Conservation (phyloP, 495 filamentous ascomycete species). For the Annulohypoxylon maeteangense region DNA sequence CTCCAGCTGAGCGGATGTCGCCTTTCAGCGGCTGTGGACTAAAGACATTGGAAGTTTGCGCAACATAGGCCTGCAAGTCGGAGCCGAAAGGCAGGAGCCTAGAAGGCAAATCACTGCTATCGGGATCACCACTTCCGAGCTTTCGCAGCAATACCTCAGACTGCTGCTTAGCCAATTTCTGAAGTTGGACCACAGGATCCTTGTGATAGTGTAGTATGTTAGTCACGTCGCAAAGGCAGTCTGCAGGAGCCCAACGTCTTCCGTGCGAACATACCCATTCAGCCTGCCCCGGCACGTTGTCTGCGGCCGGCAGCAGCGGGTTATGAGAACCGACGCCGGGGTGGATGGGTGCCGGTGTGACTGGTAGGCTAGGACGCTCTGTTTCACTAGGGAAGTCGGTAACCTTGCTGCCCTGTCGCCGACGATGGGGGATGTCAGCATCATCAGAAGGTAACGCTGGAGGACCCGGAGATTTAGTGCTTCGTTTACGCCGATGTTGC, state of each 20-base stretch:
- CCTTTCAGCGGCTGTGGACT: slow-evolving; percentile 57
- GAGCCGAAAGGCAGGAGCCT: slow-evolving; percentile 61
- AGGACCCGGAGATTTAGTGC: slow-evolving; percentile 46
- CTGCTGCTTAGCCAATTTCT: slow-evolving; percentile 73
- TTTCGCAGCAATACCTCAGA: slow-evolving; percentile 64
- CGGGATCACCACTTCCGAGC: slow-evolving; percentile 46
- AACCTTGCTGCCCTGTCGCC: slow-evolving; percentile 68
- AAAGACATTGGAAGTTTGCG: slow-evolving; percentile 50
- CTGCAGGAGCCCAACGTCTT: slow-evolving; percentile 58
- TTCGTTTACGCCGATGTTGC: slow-evolving; percentile 68
- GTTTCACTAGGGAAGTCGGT: slow-evolving; percentile 88
- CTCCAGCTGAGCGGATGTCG: slow-evolving; percentile 43
- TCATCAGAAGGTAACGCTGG: slow-evolving; percentile 28
- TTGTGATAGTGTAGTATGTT: slow-evolving; percentile 62
- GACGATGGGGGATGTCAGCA: slow-evolving; percentile 47
- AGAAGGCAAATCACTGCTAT: slow-evolving; percentile 50
- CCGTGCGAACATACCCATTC: slow-evolving; percentile 87
- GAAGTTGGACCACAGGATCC: slow-evolving; percentile 76
- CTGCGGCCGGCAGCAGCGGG: slow-evolving; percentile 73
- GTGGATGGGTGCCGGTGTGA: slow-evolving; percentile 83
- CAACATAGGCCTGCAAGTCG: slow-evolving; percentile 62
- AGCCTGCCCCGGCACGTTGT: slow-evolving; percentile 83
- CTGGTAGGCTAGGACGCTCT: slow-evolving; percentile 89
- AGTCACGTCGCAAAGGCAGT: slow-evolving; percentile 70
- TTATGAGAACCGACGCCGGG: slow-evolving; percentile 63